Conservation (phyloP, 345 rosid species). For the Syzygium oleosum region DNA sequence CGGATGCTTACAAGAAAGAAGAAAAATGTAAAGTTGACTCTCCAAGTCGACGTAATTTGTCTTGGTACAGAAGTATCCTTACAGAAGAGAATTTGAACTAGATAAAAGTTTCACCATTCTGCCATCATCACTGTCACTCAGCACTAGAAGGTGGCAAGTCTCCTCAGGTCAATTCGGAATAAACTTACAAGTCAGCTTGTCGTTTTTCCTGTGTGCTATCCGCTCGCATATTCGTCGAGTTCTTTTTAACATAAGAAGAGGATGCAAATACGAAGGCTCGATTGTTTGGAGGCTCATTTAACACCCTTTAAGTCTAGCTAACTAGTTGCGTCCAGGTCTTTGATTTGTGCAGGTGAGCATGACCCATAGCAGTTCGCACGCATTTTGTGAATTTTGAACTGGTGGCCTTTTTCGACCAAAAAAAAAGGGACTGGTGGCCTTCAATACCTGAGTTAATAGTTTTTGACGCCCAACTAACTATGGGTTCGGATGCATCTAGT, state of each 20-base stretch:
- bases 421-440: neutral
- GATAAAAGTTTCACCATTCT: neutral
- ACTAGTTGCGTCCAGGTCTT: neutral
- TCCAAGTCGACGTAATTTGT: neutral
- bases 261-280: neutral
- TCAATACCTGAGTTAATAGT: neutral
- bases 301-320: neutral
- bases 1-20: neutral
- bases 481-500: neutral
- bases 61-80: neutral
- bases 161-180: neutral
- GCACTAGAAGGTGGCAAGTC: neutral
- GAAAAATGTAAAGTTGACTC: neutral
- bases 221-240: neutral
- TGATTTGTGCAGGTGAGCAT: neutral
- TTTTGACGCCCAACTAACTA: neutral
- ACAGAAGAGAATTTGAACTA: neutral
- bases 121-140: neutral
- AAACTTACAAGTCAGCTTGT: neutral
- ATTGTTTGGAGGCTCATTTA: neutral
- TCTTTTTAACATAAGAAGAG: neutral
- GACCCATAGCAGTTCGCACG: neutral
- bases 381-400: neutral
- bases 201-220: neutral
- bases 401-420: neutral